Conservation (phyloP, 2,329 filamentous ascomycete species). For the Sporothrix brasiliensis region DNA sequence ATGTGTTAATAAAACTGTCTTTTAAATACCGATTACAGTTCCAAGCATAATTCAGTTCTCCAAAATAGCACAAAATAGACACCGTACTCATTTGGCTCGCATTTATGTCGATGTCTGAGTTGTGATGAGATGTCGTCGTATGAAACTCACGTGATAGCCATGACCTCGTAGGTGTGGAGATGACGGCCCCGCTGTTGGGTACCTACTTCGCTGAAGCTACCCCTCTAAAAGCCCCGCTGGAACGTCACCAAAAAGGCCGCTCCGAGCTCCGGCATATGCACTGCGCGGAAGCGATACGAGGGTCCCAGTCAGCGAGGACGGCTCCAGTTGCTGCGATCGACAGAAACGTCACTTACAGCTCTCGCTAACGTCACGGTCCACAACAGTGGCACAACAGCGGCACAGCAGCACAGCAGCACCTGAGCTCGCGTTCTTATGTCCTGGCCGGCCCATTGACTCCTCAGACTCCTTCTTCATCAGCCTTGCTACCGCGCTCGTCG, state of each 20-base stretch:
- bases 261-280: not conserved
- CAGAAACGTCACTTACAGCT: not conserved
- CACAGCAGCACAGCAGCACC: no score
- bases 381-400: not conserved
- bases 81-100: no score
- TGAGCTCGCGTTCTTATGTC: not conserved
- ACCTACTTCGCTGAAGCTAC: constrained; percentile 4
- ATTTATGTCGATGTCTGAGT: no score
- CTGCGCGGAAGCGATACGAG: not conserved
- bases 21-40: no score
- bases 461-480: not conserved
- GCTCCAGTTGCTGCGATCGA: not conserved
- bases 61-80: no score
- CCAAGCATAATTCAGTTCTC: no score
- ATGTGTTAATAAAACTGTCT: no score
- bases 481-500: not conserved
- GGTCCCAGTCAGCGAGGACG: constrained; percentile 12
- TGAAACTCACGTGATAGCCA: not conserved
- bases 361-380: not conserved
- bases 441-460: not conserved
- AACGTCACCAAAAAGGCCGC: not conserved
- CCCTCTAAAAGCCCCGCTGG: constrained; percentile 8
- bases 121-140: not conserved
- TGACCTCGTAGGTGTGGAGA: constrained; percentile 7
- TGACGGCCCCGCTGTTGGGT: constrained; percentile 3